Evolutionary conservation across 2,329 filamentous ascomycete genomes (phyloP).

Genomic region (Chrysoporthe puriensis): DNA sequence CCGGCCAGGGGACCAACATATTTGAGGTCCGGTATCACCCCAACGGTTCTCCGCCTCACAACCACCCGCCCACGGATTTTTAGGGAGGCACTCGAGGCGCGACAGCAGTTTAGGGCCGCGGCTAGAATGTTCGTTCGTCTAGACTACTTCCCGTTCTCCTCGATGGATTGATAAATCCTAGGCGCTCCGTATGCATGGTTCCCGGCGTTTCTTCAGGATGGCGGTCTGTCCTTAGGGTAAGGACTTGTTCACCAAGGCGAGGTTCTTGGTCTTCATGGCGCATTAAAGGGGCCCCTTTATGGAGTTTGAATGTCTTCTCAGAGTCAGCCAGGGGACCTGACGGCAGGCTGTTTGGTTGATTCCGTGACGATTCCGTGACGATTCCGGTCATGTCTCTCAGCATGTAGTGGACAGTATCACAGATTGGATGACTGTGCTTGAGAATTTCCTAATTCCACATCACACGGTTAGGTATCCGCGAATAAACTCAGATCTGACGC

Average conservation of each 20-base stretch:
- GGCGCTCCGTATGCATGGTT: background rate
- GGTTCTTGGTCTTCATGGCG: too few species aligned
- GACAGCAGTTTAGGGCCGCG: background rate
- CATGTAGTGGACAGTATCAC: too few species aligned
- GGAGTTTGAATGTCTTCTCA: too few species aligned
- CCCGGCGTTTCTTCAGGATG: background rate
- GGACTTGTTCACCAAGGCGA: background rate
- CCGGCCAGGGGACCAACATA: conserved; percentile 28
- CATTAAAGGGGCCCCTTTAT: too few species aligned
- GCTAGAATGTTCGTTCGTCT: background rate
- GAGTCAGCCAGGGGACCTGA: too few species aligned
- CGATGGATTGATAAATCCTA: background rate
- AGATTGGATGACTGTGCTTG: too few species aligned
- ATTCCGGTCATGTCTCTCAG: too few species aligned
- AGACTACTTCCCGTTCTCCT: background rate
- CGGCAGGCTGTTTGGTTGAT: too few species aligned
- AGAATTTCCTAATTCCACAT: too few species aligned
- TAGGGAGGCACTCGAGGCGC: background rate
- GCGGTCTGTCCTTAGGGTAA: background rate
- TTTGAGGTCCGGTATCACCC: conserved; percentile 30
- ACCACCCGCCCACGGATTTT: conserved; percentile 28
- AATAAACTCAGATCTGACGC: too few species aligned
- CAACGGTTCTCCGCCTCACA: conserved; percentile 28
- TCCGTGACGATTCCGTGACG: too few species aligned
- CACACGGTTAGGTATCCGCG: too few species aligned